These are phyloP conservation scores for Tetrapisispora pingtungensis DNA, from an alignment of 805 yeast genomes.

Conservation along the genomic window DNA sequence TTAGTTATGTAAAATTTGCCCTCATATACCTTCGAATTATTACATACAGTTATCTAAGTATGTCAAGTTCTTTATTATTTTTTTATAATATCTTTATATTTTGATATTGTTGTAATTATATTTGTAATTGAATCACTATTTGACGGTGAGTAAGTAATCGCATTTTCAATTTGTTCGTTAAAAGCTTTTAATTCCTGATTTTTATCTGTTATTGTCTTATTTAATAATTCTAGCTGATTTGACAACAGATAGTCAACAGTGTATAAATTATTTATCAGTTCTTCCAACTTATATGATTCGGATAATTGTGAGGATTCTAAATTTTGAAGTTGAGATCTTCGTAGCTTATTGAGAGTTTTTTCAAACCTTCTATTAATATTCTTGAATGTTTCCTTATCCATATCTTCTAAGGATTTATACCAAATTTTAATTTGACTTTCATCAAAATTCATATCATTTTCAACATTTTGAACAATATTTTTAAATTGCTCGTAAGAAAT, in stretches of 20 bases:
- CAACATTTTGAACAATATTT: not conserved
- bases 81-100: not conserved
- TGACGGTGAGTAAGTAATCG: not conserved
- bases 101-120: not conserved
- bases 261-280: slow-evolving; percentile 13
- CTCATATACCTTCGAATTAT: too few species aligned
- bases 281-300: slow-evolving; percentile 14
- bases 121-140: not conserved
- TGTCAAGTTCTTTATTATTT: too few species aligned
- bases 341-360: not conserved
- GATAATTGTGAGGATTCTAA: slow-evolving; percentile 7
- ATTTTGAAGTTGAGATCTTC: slow-evolving; percentile 8
- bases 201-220: not conserved
- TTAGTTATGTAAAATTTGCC: too few species aligned
- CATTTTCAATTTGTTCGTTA: not conserved
- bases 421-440: not conserved
- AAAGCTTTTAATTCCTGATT: not conserved
- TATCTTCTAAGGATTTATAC: not conserved
- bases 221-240: not conserved
- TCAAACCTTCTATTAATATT: not conserved
- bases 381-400: not conserved
- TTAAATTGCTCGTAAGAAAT: not conserved
- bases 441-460: not conserved
- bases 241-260: slow-evolving; percentile 7
- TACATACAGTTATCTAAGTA: too few species aligned